Base-by-base conservation (phyloP, 805 yeast species). In the Candida schatavii region DNA sequence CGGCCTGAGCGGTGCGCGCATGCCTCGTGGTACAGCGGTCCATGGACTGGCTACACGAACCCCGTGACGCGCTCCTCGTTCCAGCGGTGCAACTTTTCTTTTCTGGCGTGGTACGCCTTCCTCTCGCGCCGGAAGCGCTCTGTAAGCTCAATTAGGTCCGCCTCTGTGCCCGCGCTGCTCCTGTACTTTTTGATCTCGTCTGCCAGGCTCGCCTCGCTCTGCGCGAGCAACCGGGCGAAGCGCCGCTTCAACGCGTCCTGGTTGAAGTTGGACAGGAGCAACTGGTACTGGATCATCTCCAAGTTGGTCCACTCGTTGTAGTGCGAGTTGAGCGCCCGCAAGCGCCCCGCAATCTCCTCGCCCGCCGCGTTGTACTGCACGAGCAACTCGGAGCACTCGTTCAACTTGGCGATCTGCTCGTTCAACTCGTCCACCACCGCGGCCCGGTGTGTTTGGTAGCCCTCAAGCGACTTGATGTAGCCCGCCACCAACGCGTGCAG, bases 21-120 rank as follows among this genome's bases (percentile, higher is more conserved):
- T n/a, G n/a, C n/a, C n/a, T n/a, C n/a, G n/a, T n/a, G n/a, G n/a
- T n/a, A n/a, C n/a, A n/a, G n/a, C n/a, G n/a, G n/a, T n/a, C n/a
- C n/a, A n/a, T n/a, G n/a, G n/a, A n/a, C 13, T 13, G 14, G 14
- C 26, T 18, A 36, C 14, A 62, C 48, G 34, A 66, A 59, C n/a
- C 75, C 74, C 25, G 67, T 57, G 0, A 69, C 72, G 25, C 75
- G 47, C 43, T 70, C 74, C 43, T 70, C 75, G 23, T 64, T 55
- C 74, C 74, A 70, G 28, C 75, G 44, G 45, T 65, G 55, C 43
- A 68, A 46, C 49, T 67, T 68, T 46, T 70, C 74, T 35, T 47
- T 51, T 25, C 68, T 51, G 17, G 58, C 46, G 49, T 70, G 74
- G 46, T 66, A 68, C 35, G 29, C 25, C 43, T 54, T 58, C 26